Evolutionary conservation across 1,284 basidiomycete genomes (phyloP), one percentile per base, ranked within the genome.

Genomic region (Rhodotorula sp.): DNA sequence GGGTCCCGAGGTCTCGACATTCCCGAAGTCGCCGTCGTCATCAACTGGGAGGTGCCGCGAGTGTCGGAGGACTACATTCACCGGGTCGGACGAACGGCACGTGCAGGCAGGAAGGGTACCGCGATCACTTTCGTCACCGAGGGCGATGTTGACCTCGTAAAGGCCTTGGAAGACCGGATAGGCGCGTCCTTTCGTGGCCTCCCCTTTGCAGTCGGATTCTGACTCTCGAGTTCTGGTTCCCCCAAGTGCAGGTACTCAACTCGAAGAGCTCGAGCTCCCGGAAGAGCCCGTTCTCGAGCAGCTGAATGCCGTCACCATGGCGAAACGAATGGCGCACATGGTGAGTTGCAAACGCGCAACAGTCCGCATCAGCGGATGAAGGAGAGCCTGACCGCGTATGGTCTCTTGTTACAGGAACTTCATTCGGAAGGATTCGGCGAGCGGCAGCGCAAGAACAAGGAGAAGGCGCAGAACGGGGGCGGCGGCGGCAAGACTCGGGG

Each of bases 1-100:
- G 95, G 95, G 34, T 92, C 93, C 72, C 89, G 95, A 77, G 95
- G 95, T 82, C 85, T 98, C 47, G 95, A 98, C 83, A 97, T 98
- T 83, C 95, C 95, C 79, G 95, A 94, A 26, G 90, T 97, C n/a
- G 91, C 97, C 79, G 95, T 93, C 0, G 93, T 98, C 68, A 93
- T 97, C 80, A 99, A 99, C 78, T 99, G 94, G 93, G 97, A 99
- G 81, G 81, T 99, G 77, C 90, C 97, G 85, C 90, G 81, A 88
- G 90, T 80, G 90, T 91, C 79, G 38, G 85, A 86, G 72, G 86
- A 87, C 77, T 87, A 87, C 74, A 81, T 87, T 16, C 86, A 87
- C 78, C 80, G 86, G 14, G 86, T 87, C 7, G 86, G 86, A 66
- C 84, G 97, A 78, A 99, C 97, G 19, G 97, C 95, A 47, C 89